phyloP scores from a whole-genome alignment of 2,329 filamentous ascomycete species.

The Coccinonectria pachysandricola region DNA sequence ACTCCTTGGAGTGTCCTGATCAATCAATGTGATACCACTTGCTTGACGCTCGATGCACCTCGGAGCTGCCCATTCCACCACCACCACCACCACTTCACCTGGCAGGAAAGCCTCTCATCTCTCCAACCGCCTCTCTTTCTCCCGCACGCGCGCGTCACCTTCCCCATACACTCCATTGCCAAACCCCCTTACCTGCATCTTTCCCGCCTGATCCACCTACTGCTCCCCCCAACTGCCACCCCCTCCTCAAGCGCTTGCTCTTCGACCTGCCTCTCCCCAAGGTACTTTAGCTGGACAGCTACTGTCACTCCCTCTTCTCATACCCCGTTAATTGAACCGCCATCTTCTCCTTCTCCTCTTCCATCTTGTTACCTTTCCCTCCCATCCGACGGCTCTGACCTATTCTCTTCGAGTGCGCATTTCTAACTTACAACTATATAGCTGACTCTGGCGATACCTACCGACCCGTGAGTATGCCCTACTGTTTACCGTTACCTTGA shows the following conservation, averaged over 20 bases:
- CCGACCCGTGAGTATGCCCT: conserved; percentile 42
- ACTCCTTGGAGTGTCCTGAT: conserved; percentile 22
- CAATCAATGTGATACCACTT: conserved; percentile 27
- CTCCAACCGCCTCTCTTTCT: conserved; percentile 19
- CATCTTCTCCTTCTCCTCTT: conserved; percentile 15
- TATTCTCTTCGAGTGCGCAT: too few relatives aligned
- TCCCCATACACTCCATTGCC: conserved; percentile 25
- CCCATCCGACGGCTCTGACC: too few relatives aligned
- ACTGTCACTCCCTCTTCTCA: conserved; percentile 22
- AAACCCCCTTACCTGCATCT: conserved; percentile 35
- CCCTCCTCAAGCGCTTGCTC: conserved; percentile 28
- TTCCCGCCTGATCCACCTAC: conserved; percentile 34
- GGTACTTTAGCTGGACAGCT: too few relatives aligned
- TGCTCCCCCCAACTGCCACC: conserved; percentile 23
- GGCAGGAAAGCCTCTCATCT: conserved; percentile 17
- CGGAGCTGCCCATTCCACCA: conserved; percentile 6
- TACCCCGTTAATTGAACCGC: too few relatives aligned
- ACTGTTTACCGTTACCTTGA: conserved; percentile 8
- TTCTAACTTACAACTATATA: conserved; percentile 32
- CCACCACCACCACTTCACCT: conserved; percentile 13
- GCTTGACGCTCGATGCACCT: conserved; percentile 22
- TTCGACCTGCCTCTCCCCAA: too few relatives aligned
- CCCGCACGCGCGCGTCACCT: conserved; percentile 11
- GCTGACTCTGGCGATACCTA: conserved; percentile 52
- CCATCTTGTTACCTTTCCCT: conserved; percentile 16